These are phyloP conservation scores for Hygrophila difformis DNA, from an alignment of 257 asterid genomes.

Conservation along the genomic window DNA sequence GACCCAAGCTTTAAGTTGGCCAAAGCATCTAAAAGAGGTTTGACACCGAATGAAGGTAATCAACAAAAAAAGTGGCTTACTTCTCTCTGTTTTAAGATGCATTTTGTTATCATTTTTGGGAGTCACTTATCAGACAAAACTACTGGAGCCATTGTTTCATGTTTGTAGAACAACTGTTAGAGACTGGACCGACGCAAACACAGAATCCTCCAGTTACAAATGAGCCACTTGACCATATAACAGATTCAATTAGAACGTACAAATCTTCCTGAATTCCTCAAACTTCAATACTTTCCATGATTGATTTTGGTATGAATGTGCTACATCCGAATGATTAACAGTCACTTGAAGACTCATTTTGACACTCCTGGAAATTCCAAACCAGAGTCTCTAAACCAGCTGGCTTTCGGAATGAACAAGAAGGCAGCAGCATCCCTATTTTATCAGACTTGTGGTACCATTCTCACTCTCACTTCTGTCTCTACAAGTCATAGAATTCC, in stretches of 20 bases:
- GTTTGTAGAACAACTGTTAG: slow-evolving; percentile 61
- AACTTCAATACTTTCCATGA: no score
- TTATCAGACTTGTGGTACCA: slow-evolving; percentile 73
- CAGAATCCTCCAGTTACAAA: slow-evolving; percentile 29
- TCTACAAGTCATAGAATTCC: no score
- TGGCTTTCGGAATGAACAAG: slow-evolving; percentile 65
- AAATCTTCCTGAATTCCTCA: slow-evolving; percentile 2
- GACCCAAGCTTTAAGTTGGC: slow-evolving; percentile 48
- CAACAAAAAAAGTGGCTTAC: no score
- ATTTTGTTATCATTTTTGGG: slow-evolving; percentile 7
- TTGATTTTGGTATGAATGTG: no score
- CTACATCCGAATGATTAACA: no score
- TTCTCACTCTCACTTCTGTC: neutral
- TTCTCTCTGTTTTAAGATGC: neutral
- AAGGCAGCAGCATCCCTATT: slow-evolving; percentile 77
- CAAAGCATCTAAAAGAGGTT: slow-evolving; percentile 34
- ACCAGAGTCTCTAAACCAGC: slow-evolving; percentile 57
- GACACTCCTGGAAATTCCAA: slow-evolving; percentile 64
- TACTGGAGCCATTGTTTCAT: slow-evolving; percentile 1
- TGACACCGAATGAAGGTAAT: slow-evolving; percentile 43
- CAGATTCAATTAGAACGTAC: slow-evolving; percentile 68
- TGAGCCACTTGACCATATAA: slow-evolving; percentile 59
- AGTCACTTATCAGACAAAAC: no score
- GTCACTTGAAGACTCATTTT: slow-evolving; percentile 89
- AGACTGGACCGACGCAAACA: slow-evolving; percentile 90